phyloP scores from a whole-genome alignment of 2,329 filamentous ascomycete genomes.

The Ophiostoma perfectum region DNA sequence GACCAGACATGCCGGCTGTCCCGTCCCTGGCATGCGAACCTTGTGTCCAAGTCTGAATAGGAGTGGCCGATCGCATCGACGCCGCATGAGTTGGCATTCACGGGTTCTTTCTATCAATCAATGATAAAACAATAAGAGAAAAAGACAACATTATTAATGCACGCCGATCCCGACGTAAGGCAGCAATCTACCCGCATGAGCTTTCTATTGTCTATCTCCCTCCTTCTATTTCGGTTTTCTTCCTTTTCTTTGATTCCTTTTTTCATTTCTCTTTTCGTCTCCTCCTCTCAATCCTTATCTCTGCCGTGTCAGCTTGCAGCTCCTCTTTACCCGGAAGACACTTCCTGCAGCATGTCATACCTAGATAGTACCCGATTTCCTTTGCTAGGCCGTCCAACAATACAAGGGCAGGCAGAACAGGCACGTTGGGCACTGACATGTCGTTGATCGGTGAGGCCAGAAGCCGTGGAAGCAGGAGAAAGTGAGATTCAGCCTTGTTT shows the following conservation, averaged over 20 bases:
- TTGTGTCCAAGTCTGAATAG: neutral
- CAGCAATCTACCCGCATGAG: neutral
- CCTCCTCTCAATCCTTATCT: neutral
- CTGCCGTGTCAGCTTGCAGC: neutral
- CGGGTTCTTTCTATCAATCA: neutral
- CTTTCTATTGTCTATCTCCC: neutral
- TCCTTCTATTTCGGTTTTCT: neutral
- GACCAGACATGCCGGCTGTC: no score
- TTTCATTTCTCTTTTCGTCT: neutral
- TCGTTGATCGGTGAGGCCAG: neutral
- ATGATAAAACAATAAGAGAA: no score
- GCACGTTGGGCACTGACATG: neutral
- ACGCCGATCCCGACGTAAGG: neutral
- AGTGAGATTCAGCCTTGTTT: slow-evolving; percentile 1
- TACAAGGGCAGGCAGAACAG: no score
- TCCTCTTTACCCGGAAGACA: neutral
- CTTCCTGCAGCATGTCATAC: neutral
- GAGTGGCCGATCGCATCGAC: neutral
- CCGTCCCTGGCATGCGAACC: no score
- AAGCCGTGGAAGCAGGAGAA: neutral
- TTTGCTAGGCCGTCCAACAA: neutral
- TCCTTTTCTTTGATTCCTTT: neutral
- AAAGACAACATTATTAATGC: no score
- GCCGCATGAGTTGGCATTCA: slow-evolving; percentile 2
- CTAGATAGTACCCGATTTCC: neutral